Conservation (phyloP, 2,329 filamentous ascomycete species). For the Fusarium odoratissimum region DNA sequence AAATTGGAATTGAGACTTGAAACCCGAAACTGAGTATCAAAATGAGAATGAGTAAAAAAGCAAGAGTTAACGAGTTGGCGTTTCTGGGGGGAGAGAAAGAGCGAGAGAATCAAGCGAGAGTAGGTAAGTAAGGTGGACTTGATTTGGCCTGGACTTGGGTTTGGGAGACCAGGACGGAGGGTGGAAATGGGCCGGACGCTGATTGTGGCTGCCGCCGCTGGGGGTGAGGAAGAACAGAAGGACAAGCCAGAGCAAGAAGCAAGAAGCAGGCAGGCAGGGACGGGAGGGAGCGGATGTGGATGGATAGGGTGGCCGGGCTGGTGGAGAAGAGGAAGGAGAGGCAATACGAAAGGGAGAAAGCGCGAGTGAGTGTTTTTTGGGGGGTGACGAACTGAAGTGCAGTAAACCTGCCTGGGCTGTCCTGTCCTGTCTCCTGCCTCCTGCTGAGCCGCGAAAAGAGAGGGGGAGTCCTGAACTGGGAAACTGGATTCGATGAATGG, state of each 20-base stretch:
- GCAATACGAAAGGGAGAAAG: conserved; percentile 34
- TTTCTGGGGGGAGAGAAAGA: conserved; percentile 34
- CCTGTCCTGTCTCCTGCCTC: background rate
- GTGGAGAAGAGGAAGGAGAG: conserved; percentile 33
- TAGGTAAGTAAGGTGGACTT: conserved; percentile 22
- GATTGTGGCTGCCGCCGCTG: conserved; percentile 28
- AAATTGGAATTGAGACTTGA: background rate
- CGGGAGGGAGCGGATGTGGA: conserved; percentile 18
- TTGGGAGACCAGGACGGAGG: conserved; percentile 20
- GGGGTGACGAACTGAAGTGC: conserved; percentile 10
- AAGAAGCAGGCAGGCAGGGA: conserved; percentile 1
- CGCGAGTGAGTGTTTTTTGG: conserved; percentile 28
- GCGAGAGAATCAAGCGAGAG: conserved; percentile 42
- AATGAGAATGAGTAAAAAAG: conserved; percentile 31
- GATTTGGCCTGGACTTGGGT: background rate
- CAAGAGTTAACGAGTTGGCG: conserved; percentile 31
- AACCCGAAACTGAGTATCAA: background rate
- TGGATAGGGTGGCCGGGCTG: background rate
- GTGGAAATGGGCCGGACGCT: conserved; percentile 34
- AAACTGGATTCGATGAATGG: conserved; percentile 22
- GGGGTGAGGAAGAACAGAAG: background rate
- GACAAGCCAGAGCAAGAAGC: conserved; percentile 10
- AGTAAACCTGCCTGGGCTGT: background rate
- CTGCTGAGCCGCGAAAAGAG: conserved; percentile 1
- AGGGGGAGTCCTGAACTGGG: conserved; percentile 8